These are phyloP conservation scores for Neurospora sp. DNA, from an alignment of 495 filamentous ascomycete species.

Conservation along the genomic window DNA sequence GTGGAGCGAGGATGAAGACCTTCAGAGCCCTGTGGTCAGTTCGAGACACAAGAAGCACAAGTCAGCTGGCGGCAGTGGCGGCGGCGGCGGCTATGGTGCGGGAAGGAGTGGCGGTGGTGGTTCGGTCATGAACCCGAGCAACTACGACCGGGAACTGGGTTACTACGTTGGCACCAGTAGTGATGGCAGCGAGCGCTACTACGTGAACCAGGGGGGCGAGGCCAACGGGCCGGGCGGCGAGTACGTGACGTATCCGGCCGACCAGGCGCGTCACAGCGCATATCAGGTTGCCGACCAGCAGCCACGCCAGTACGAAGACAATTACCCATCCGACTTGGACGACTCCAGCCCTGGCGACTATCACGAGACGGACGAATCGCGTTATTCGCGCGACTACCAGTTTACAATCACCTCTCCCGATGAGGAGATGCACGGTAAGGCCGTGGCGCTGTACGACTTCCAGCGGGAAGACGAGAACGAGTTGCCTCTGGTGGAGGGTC, in stretches of 20 bases:
- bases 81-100: constrained; percentile 24
- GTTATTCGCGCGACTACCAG: constrained; percentile 82
- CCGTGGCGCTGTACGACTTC: constrained; percentile 92
- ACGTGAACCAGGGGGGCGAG: constrained; percentile 59
- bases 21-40: constrained; percentile 79
- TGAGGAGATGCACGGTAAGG: constrained; percentile 96
- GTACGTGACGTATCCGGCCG: constrained; percentile 66
- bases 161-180: constrained; percentile 56
- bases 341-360: constrained; percentile 43
- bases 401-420: constrained; percentile 93
- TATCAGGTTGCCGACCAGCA: constrained; percentile 35
- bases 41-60: constrained; percentile 78
- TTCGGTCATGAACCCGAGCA: constrained; percentile 30
- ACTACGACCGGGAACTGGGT: constrained; percentile 45
- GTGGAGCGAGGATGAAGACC: constrained; percentile 94
- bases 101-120: constrained; percentile 22
- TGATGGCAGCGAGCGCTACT: constrained; percentile 72
- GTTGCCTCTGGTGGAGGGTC: constrained; percentile 82
- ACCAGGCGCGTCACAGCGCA: constrained; percentile 44
- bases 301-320: constrained; percentile 47
- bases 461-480: constrained; percentile 93
- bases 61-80: constrained; percentile 44
- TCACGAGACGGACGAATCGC: constrained; percentile 45
- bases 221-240: constrained; percentile 68
- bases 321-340: constrained; percentile 49